Evolutionary conservation across 192 early-diverging fungal species (phyloP).

Genomic region (Coemansia sp.): DNA sequence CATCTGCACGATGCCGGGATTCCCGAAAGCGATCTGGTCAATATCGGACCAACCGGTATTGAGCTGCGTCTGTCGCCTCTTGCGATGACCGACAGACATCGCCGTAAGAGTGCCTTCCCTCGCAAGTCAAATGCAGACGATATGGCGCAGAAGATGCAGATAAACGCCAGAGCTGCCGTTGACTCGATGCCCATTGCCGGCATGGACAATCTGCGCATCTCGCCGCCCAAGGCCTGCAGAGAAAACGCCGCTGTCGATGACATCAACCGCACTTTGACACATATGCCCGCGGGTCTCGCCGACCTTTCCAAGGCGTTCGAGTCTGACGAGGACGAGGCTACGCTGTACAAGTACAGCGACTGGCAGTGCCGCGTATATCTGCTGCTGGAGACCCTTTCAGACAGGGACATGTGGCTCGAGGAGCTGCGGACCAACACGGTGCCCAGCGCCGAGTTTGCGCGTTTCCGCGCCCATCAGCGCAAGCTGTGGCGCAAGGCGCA

Average conservation of each 20-base stretch:
- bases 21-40: constrained; percentile 46
- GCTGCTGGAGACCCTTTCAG: constrained; percentile 35
- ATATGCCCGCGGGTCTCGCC: constrained; percentile 13
- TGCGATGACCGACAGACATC: constrained; percentile 55
- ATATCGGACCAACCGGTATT: constrained; percentile 45
- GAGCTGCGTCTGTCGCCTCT: constrained; percentile 47
- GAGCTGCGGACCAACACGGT: constrained; percentile 31
- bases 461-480: constrained; percentile 38
- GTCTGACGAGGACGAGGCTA: constrained; percentile 28
- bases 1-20: constrained; percentile 37
- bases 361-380: constrained; percentile 56
- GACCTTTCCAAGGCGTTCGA: not conserved
- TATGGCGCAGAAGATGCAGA: not conserved
- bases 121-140: constrained; percentile 8
- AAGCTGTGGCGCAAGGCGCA: constrained; percentile 21
- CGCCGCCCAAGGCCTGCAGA: not conserved
- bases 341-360: constrained; percentile 33
- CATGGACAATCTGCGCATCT: not conserved
- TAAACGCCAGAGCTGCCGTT: not conserved
- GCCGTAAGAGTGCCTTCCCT: constrained; percentile 49
- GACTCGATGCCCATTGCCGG: constrained; percentile 2
- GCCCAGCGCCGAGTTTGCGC: constrained; percentile 45
- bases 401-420: constrained; percentile 43
- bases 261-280: constrained; percentile 14
- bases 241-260: not conserved